These are phyloP conservation scores for peach (Prunus persica) DNA, from an alignment of 306 rosid genomes.

Conservation along the genomic window DNA sequence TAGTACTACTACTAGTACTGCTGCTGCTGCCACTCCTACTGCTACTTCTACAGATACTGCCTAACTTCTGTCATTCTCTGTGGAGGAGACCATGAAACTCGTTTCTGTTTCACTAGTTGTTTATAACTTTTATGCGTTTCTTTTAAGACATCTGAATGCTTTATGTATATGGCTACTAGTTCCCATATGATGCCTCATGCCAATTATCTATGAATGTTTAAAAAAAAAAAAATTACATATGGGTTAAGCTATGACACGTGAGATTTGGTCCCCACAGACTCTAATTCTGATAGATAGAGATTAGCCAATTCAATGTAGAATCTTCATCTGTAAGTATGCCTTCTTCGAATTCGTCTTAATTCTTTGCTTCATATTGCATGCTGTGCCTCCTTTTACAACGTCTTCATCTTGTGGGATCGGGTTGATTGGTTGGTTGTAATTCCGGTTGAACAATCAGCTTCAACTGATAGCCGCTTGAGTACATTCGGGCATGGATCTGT, in stretches of 20 bases:
- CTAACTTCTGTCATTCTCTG: background rate
- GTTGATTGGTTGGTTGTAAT: slow-evolving; percentile 5
- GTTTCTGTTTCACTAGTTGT: background rate
- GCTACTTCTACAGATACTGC: no score
- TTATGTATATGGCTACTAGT: background rate
- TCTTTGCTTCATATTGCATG: background rate
- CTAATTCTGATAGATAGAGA: background rate
- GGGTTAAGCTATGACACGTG: no score
- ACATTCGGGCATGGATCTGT: slow-evolving; percentile 37
- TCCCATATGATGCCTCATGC: background rate
- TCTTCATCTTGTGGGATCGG: slow-evolving; percentile 23
- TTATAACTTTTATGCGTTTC: background rate
- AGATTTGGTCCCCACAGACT: background rate
- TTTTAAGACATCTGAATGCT: background rate
- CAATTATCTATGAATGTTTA: background rate
- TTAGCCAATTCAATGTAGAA: background rate
- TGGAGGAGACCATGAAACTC: slow-evolving; percentile 1
- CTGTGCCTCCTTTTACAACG: slow-evolving; percentile 3
- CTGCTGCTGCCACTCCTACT: no score
- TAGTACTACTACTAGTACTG: no score
- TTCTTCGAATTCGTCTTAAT: background rate
- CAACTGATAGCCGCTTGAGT: slow-evolving; percentile 35
- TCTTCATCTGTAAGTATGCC: background rate
- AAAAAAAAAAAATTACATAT: background rate
- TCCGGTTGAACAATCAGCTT: slow-evolving; percentile 31